Evolutionary conservation across 129 eudicot genomes (phyloP), one percentile per base, ranked within the genome.

Genomic region (Arctium lappa): DNA sequence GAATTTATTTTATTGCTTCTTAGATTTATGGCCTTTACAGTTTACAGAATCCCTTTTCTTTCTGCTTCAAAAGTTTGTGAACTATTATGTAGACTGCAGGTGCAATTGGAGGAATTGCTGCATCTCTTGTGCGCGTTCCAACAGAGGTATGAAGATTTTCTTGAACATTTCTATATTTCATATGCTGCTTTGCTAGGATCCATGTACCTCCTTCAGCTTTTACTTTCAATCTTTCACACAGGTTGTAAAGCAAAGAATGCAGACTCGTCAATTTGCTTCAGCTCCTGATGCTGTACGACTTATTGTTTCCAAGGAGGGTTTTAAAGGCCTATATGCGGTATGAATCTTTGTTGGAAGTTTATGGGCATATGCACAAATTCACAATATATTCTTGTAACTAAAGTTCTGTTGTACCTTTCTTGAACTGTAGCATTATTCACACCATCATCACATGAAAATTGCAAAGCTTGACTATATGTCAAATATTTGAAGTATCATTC

Each of bases 201-300:
- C 40, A 2, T 7, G 69, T 79, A 30, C 10, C 38, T 53, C 8
- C 38, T 70, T 33, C 3, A 22, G 36, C 22, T 71, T 60, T 37
- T 75, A 6, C n/a, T 11, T 37, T 16, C 60, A 68, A 68, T 79
- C 73, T 85, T 70, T 79, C 71, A 32, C 77, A 78, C 86, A 96
- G 98, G 98, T 96, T 81, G 94, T 96, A 80, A 96, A 96, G 88
- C 99, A 96, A 85, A 85, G 98, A 79, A 88, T 94, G 97, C 98
- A 94, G 86, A 94, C 98, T 32, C 83, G 95, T 82, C 98, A 94
- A 88, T 94, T 92, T 85, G 81, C 90, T 85, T 94, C 98, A 3
- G 95, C 98, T 42, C 92, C 97, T 77, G 88, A 85, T 89, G 98
- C 98, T 22, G 92, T 92, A 60, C 88, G 94, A 38, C 91, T 94